Conservation (phyloP, 371 early-diverging fungal genomes). For the Amoeboaphelidium occidentale region DNA sequence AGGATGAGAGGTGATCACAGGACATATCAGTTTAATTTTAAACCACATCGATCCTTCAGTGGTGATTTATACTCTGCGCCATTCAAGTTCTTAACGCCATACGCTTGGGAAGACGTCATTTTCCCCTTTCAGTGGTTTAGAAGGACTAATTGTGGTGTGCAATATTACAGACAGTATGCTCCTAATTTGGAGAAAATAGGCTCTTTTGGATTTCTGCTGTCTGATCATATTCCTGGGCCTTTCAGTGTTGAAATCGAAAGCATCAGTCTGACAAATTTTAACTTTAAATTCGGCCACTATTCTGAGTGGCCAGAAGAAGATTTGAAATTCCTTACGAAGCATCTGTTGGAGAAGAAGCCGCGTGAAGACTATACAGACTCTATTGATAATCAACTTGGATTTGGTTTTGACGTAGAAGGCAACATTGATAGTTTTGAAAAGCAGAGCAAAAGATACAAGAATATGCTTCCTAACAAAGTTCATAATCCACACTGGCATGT, state of each 20-base stretch:
- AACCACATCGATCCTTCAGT: background rate
- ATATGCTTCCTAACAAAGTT: too few relatives aligned
- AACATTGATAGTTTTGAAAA: background rate
- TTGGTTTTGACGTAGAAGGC: background rate
- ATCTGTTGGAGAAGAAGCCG: background rate
- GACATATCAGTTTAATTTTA: background rate
- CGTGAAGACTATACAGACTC: background rate
- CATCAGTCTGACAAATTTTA: background rate
- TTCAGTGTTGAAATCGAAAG: background rate
- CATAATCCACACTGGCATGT: too few relatives aligned
- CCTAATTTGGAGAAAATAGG: background rate
- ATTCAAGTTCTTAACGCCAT: background rate
- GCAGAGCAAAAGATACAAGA: too few relatives aligned
- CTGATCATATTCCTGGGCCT: background rate
- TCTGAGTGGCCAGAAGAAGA: background rate
- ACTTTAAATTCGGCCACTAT: background rate
- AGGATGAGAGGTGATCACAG: background rate
- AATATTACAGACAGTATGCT: background rate
- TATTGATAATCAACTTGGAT: background rate
- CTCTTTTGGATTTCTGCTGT: background rate
- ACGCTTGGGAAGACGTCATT: background rate
- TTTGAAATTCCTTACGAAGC: background rate
- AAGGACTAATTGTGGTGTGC: background rate
- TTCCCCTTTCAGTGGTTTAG: background rate
- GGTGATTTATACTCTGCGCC: background rate